Base-by-base conservation (phyloP, 139 green algal genomes). In the Trebouxia sp. region DNA sequence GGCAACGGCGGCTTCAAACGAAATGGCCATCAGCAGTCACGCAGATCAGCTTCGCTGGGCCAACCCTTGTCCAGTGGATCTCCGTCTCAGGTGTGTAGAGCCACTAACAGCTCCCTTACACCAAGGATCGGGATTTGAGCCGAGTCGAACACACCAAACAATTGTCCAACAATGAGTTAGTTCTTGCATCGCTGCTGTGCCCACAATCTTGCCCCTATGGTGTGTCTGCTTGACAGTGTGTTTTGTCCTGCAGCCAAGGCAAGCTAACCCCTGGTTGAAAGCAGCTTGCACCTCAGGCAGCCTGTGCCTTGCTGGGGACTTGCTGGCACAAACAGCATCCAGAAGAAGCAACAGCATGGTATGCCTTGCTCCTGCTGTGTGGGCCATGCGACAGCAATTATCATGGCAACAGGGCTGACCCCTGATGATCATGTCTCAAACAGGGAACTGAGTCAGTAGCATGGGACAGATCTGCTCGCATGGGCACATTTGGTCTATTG, bases 401-500 rank as follows among this genome's bases (percentile, higher is more conserved):
- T 15, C 35, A 14, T 1, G 53, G 48, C 15, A 55, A 37, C 81
- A 75, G 26, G 15, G 30, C n/a, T 43, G 24, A 2, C 14, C 28
- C 26, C 50, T 35, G 32, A 32, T 20, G 30, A 28, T 79, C 37
- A n/a, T 75, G 32, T 22, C 35, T 2, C 67, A 82, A 15, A 15
- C 30, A 65, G 47, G 47, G 17, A 17, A 24, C 55, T 35, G 20
- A 30, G 56, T 37, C 38, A 43, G 7, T 93, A 89, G 32, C 89
- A 94, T 55, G 65, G 81, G 0, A 74, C 5, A 84, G 92, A 17
- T 90, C 86, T 1, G 83, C 85, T 30, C 90, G 93, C 62, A 97
- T 97, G 92, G 85, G 88, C 76, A 87, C 76, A 39, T 97, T 93
- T 87, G 93, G 93, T 7, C 43, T 95, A 32, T 35, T 83, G 6